Conservation (phyloP, 352 stramenopile species). For the Pythium grandisporangium region DNA sequence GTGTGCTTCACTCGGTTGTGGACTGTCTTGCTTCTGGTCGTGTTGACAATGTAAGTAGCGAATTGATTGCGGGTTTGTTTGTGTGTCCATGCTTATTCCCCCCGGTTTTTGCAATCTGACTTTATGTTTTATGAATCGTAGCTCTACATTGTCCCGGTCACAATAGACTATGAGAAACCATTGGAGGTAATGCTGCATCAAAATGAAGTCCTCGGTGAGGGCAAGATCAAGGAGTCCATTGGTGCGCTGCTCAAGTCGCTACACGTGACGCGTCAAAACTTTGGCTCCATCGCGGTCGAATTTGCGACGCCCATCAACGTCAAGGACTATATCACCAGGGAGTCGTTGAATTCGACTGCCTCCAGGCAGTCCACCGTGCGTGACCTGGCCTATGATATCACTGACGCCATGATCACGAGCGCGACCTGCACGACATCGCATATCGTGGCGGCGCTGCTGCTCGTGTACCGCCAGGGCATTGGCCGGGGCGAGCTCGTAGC, state of each 20-base stretch:
- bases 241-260: constrained; percentile 57
- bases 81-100: not conserved
- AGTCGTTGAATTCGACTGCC: not conserved
- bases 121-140: constrained; percentile 7
- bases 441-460: constrained; percentile 59
- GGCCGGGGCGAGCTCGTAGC: constrained; percentile 54
- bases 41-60: constrained; percentile 58
- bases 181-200: constrained; percentile 75
- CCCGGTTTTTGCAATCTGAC: not conserved
- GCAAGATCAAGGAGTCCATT: constrained; percentile 75
- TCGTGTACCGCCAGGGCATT: constrained; percentile 77
- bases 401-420: constrained; percentile 51
- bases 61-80: not conserved
- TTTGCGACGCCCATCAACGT: constrained; percentile 66
- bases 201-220: constrained; percentile 70
- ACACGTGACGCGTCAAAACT: constrained; percentile 66
- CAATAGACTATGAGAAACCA: constrained; percentile 84
- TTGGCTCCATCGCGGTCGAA: constrained; percentile 73
- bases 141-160: constrained; percentile 75
- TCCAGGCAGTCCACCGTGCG: constrained; percentile 28
- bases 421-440: constrained; percentile 71
- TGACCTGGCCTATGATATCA: constrained; percentile 67
- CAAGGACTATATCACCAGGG: constrained; percentile 24
- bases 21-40: constrained; percentile 59
- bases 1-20: constrained; percentile 60